These are phyloP conservation scores for Phytophthora macrochlamydospora DNA, from an alignment of 352 stramenopile species.

Conservation along the genomic window DNA sequence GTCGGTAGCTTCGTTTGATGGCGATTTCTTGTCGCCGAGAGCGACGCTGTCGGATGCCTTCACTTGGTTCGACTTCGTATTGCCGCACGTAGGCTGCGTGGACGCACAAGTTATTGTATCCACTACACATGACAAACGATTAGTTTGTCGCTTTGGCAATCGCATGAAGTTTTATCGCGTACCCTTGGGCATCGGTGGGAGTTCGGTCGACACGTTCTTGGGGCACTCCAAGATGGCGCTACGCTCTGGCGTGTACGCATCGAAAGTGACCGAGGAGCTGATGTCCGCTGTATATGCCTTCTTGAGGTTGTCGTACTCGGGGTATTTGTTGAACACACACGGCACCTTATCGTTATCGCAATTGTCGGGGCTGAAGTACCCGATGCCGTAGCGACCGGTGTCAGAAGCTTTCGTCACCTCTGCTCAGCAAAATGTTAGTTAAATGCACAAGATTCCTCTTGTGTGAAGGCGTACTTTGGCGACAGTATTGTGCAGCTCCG, in stretches of 20 bases:
- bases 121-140: constrained; percentile 1
- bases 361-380: constrained; percentile 68
- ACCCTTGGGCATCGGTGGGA: constrained; percentile 49
- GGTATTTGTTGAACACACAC: constrained; percentile 64
- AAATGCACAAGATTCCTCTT: background rate
- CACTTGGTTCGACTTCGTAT: background rate
- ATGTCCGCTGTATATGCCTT: constrained; percentile 52
- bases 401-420: constrained; percentile 52
- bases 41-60: background rate
- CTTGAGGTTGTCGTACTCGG: constrained; percentile 63
- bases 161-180: background rate
- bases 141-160: background rate
- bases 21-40: constrained; percentile 9
- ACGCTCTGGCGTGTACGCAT: constrained; percentile 44
- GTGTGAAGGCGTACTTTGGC: constrained; percentile 36
- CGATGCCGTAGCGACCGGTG: constrained; percentile 58
- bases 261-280: constrained; percentile 45
- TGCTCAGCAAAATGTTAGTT: constrained; percentile 2
- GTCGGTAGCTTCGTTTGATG: constrained; percentile 9
- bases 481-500: constrained; percentile 67
- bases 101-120: constrained; percentile 2
- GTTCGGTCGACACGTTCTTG: constrained; percentile 40
- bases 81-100: background rate
- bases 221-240: constrained; percentile 44
- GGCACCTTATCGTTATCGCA: constrained; percentile 55